A percentile compares a stretch with the other conserved stretches of the same genome.
phyloP scores from a whole-genome alignment of 2,329 filamentous ascomycete species.

The Laburnicola sp. region DNA sequence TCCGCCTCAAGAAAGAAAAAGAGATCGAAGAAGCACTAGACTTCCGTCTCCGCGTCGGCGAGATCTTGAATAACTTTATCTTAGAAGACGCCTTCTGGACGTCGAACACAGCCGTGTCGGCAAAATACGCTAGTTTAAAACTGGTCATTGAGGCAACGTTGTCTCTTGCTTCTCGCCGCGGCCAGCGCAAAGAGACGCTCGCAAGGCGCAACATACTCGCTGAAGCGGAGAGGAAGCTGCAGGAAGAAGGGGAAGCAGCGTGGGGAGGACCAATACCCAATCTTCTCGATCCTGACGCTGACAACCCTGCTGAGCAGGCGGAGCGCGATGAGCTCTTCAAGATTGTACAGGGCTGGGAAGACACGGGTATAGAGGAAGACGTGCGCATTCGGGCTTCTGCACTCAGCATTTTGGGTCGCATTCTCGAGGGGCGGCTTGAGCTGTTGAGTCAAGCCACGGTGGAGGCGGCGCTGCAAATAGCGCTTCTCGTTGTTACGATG shows the following conservation, averaged over 20 bases:
- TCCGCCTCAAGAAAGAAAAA: constrained; percentile 29
- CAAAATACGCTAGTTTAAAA: constrained; percentile 18
- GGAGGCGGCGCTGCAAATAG: constrained; percentile 62
- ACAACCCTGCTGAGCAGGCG: constrained; percentile 39
- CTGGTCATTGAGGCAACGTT: constrained; percentile 62
- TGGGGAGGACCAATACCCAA: constrained; percentile 57
- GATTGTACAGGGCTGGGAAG: constrained; percentile 70
- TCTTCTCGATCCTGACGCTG: constrained; percentile 35
- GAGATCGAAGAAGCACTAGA: constrained; percentile 55
- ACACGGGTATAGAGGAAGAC: constrained; percentile 67
- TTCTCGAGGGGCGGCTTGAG: constrained; percentile 58
- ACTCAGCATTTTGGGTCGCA: constrained; percentile 64
- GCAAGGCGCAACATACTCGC: constrained; percentile 59
- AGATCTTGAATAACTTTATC: constrained; percentile 46
- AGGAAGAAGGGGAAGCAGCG: constrained; percentile 55
- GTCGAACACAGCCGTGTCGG: not conserved
- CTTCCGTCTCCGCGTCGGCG: constrained; percentile 68
- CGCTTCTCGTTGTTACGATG: constrained; percentile 63
- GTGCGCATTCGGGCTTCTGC: constrained; percentile 70
- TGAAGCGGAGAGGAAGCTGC: constrained; percentile 53
- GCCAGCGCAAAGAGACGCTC: constrained; percentile 62
- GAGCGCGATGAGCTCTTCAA: constrained; percentile 55
- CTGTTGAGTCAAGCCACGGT: constrained; percentile 47
- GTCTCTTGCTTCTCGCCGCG: constrained; percentile 65
- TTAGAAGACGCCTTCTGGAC: constrained; percentile 26